These are phyloP conservation scores for Entrophospora sp. DNA, from an alignment of 192 early-diverging fungal species.

Conservation along the genomic window DNA sequence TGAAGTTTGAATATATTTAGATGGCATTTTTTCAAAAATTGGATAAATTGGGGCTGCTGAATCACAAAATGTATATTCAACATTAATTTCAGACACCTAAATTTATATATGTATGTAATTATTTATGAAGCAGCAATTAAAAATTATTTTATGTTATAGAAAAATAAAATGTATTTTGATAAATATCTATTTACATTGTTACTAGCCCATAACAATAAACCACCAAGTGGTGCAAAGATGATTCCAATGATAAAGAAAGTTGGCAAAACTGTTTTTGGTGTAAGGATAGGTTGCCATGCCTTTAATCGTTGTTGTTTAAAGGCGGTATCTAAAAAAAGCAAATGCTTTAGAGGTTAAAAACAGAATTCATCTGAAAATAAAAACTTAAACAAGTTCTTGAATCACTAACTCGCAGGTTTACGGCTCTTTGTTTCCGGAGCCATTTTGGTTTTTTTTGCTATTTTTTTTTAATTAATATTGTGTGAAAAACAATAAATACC, in stretches of 20 bases:
- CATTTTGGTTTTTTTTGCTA: conserved; percentile 8
- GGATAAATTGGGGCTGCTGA: conserved; percentile 9
- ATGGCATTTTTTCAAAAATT: conserved; percentile 6
- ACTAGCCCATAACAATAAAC: conserved; percentile 79
- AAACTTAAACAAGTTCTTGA: background rate
- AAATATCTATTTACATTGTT: conserved; percentile 49
- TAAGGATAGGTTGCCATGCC: conserved; percentile 98
- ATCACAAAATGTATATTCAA: conserved; percentile 92
- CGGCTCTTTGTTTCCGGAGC: conserved; percentile 43
- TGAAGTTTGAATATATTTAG: conserved; percentile 12
- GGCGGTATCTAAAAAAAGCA: conserved; percentile 67
- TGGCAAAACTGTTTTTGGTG: conserved; percentile 95
- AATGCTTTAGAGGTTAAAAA: background rate
- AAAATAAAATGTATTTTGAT: background rate
- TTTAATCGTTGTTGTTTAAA: conserved; percentile 99
- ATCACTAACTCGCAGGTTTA: conserved; percentile 49
- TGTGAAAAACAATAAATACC: no score
- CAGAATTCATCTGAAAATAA: background rate
- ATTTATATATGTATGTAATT: background rate
- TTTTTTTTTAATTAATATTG: no score
- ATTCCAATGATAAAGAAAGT: conserved; percentile 91
- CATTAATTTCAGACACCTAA: conserved; percentile 74
- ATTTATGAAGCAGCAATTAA: background rate
- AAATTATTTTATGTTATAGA: background rate
- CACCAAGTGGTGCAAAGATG: conserved; percentile 92